Conservation (phyloP, 164 flowering plant genomes). For the Cinnamomum micranthum region DNA sequence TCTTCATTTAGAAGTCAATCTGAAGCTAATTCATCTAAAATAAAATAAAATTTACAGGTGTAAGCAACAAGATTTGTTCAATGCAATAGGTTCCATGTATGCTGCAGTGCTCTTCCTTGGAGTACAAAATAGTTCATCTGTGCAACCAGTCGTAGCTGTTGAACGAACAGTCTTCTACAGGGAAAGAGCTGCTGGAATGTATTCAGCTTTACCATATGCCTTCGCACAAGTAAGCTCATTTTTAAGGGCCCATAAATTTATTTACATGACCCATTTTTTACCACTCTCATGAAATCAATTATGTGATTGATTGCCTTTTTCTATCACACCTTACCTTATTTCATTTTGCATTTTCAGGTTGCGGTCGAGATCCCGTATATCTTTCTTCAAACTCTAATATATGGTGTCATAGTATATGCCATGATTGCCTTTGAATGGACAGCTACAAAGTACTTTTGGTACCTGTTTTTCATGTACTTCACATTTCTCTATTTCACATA, state of each 20-base stretch:
- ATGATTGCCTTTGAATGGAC: constrained; percentile 51
- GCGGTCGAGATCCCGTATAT: constrained; percentile 44
- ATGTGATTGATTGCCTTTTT: neutral
- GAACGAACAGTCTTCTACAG: constrained; percentile 34
- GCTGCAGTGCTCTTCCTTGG: constrained; percentile 27
- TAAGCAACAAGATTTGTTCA: constrained; percentile 27
- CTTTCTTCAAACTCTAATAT: constrained; percentile 32
- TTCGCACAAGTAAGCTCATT: constrained; percentile 24
- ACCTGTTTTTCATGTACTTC: constrained; percentile 20
- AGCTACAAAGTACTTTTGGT: constrained; percentile 20
- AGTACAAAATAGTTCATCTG: constrained; percentile 18
- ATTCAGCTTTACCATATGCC: constrained; percentile 33
- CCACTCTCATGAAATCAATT: neutral
- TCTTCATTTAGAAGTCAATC: neutral
- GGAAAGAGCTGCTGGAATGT: constrained; percentile 42
- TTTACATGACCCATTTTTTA: neutral
- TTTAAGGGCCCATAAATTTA: neutral
- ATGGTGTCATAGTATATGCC: constrained; percentile 39
- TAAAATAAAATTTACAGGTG: constrained; percentile 15
- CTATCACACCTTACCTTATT: neutral
- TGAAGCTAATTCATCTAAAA: neutral
- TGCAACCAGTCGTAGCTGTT: constrained; percentile 32
- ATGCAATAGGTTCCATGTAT: constrained; percentile 49
- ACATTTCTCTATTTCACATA: constrained; percentile 18
- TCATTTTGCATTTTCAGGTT: constrained; percentile 20